A percentile compares a stretch with the other conserved stretches of the same genome.
Evolutionary conservation across 352 stramenopile genomes (phyloP).

Genomic region (Stramenopiles sp.): DNA sequence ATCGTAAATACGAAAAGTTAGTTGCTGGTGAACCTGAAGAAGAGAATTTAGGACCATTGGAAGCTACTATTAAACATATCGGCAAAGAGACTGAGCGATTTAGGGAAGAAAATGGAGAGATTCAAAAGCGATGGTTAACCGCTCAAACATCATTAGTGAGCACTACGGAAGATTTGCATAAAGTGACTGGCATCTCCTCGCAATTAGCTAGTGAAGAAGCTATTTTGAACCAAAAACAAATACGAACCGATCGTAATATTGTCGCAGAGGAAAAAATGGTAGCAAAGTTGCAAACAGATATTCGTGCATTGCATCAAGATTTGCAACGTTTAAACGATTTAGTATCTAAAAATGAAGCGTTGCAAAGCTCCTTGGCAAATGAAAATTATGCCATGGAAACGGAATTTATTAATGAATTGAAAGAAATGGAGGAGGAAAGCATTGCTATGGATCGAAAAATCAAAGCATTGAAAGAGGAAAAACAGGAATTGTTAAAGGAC

Average conservation of each 20-base stretch:
- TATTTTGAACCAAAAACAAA: slow-evolving; percentile 62
- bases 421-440: slow-evolving; percentile 55
- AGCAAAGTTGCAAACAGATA: slow-evolving; percentile 41
- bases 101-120: slow-evolving; percentile 35
- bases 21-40: slow-evolving; percentile 53
- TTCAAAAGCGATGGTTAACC: slow-evolving; percentile 67
- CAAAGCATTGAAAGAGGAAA: slow-evolving; percentile 43
- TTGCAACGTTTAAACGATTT: slow-evolving; percentile 74
- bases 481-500: slow-evolving; percentile 55
- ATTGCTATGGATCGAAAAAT: slow-evolving; percentile 48
- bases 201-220: slow-evolving; percentile 64
- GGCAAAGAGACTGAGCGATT: slow-evolving; percentile 53
- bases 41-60: slow-evolving; percentile 69
- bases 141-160: slow-evolving; percentile 69
- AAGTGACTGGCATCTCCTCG: slow-evolving; percentile 56
- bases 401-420: slow-evolving; percentile 67
- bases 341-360: slow-evolving; percentile 54
- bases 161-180: slow-evolving; percentile 54
- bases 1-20: slow-evolving; percentile 80
- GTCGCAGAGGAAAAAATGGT: slow-evolving; percentile 42
- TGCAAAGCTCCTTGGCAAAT: slow-evolving; percentile 51
- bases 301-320: slow-evolving; percentile 64
- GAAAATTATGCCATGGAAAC: slow-evolving; percentile 61
- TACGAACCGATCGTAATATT: slow-evolving; percentile 56
- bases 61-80: slow-evolving; percentile 75